phyloP scores from a whole-genome alignment of 192 early-diverging fungal genomes.

The Coemansia sp. region DNA sequence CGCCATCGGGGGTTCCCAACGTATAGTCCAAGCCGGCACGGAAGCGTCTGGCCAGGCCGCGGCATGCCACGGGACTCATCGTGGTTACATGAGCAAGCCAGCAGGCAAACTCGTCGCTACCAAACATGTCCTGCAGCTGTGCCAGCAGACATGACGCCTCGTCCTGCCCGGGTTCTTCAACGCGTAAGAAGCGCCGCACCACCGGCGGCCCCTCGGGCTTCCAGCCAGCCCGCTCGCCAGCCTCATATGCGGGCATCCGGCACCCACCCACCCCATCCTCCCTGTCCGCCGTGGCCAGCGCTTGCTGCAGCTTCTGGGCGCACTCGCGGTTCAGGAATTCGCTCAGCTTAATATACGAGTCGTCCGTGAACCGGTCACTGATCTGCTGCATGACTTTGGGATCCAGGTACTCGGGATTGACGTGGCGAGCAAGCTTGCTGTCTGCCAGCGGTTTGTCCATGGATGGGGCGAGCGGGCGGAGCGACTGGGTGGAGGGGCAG shows the following conservation, averaged over 20 bases:
- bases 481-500: slow-evolving; percentile 37
- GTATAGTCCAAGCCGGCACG: slow-evolving; percentile 81
- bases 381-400: slow-evolving; percentile 52
- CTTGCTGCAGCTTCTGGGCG: slow-evolving; percentile 32
- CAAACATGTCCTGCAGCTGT: slow-evolving; percentile 16
- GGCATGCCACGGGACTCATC: slow-evolving; percentile 38
- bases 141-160: slow-evolving; percentile 34
- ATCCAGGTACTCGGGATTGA: slow-evolving; percentile 68
- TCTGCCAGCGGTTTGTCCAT: not conserved
- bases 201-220: slow-evolving; percentile 61
- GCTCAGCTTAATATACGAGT: slow-evolving; percentile 65
- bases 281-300: slow-evolving; percentile 46
- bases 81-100: slow-evolving; percentile 61
- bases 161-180: slow-evolving; percentile 27
- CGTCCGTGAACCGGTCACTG: slow-evolving; percentile 62
- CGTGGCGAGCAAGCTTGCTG: slow-evolving; percentile 47
- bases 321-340: slow-evolving; percentile 58
- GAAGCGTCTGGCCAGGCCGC: slow-evolving; percentile 68
- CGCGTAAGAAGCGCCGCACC: slow-evolving; percentile 60
- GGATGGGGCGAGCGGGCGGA: not conserved
- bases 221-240: slow-evolving; percentile 60
- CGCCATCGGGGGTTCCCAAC: slow-evolving; percentile 60
- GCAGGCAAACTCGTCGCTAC: slow-evolving; percentile 54
- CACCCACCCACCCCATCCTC: slow-evolving; percentile 46
- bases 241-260: slow-evolving; percentile 58